Percentiles rank a stretch among this genome's conserved stretches.
phyloP scores from a whole-genome alignment of 1,139 yeast species.

The Zhuliangozyma blackwelliae region DNA sequence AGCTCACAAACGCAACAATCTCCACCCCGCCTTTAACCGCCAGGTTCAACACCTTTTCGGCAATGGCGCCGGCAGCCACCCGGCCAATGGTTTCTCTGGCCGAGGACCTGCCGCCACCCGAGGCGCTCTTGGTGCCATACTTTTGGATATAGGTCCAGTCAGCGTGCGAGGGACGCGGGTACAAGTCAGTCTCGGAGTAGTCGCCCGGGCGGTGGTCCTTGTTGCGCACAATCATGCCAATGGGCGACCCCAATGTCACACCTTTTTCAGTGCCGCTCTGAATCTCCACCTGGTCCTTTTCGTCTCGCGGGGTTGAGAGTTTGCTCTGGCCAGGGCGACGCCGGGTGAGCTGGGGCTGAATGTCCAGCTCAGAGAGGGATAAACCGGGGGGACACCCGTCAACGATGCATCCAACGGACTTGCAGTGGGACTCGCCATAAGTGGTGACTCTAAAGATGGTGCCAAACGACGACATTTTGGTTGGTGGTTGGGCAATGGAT shows the following conservation, averaged over 20 bases:
- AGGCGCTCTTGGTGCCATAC: constrained; percentile 87
- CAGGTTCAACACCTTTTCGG: constrained; percentile 70
- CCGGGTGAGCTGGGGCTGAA: constrained; percentile 93
- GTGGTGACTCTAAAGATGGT: constrained; percentile 69
- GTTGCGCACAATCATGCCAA: constrained; percentile 86
- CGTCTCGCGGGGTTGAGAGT: constrained; percentile 91
- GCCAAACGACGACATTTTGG: constrained; percentile 42
- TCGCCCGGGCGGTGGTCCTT: constrained; percentile 97
- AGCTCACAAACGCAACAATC: constrained; percentile 92
- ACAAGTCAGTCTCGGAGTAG: constrained; percentile 88
- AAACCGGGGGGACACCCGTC: constrained; percentile 98
- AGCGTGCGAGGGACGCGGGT: constrained; percentile 98
- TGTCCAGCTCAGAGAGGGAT: constrained; percentile 75
- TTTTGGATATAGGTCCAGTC: constrained; percentile 89
- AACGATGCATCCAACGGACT: constrained; percentile 97
- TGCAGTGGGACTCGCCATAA: constrained; percentile 97
- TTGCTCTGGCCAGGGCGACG: constrained; percentile 97
- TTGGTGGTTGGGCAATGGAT: neutral
- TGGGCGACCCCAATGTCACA: constrained; percentile 88
- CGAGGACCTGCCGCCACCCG: constrained; percentile 96
- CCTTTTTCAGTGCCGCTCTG: constrained; percentile 96
- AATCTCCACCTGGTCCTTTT: constrained; percentile 85
- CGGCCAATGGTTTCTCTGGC: constrained; percentile 98
- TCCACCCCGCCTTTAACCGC: constrained; percentile 76
- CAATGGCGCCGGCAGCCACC: constrained; percentile 98